Percentiles rank a stretch among this genome's conserved stretches.
phyloP scores from a whole-genome alignment of 768 basidiomycete species.

The Chalciporus chontae region DNA sequence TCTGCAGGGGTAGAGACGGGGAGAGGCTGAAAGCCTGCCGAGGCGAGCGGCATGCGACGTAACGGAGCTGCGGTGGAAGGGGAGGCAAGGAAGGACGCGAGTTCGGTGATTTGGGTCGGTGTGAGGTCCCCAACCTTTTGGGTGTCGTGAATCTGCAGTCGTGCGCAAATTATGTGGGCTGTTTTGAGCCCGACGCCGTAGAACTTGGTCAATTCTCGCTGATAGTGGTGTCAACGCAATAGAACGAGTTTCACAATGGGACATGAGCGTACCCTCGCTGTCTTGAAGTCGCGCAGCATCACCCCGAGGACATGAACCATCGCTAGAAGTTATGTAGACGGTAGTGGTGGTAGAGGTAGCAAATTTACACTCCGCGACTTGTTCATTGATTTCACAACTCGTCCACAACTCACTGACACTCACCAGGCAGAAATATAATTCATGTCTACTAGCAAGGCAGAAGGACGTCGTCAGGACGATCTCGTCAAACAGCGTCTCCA shows the following conservation, averaged over 20 bases:
- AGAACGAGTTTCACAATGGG: not conserved
- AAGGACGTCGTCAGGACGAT: constrained; percentile 84
- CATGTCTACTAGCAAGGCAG: constrained; percentile 76
- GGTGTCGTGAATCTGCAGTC: constrained; percentile 87
- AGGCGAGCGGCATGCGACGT: constrained; percentile 64
- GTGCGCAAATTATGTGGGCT: constrained; percentile 80
- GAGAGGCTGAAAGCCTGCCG: constrained; percentile 46
- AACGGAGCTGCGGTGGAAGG: constrained; percentile 72
- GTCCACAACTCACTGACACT: constrained; percentile 6
- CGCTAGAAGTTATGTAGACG: constrained; percentile 6
- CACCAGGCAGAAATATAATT: constrained; percentile 12
- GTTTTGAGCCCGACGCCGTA: constrained; percentile 82
- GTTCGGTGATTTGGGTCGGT: constrained; percentile 81
- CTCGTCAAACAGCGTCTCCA: constrained; percentile 79
- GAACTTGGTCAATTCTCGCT: constrained; percentile 91
- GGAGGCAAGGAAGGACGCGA: constrained; percentile 93
- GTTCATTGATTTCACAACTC: constrained; percentile 2
- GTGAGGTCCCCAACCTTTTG: constrained; percentile 80
- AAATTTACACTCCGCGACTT: constrained; percentile 26
- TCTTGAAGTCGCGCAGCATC: constrained; percentile 70
- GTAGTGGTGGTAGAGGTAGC: not conserved
- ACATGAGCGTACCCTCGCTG: constrained; percentile 59
- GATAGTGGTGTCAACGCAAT: constrained; percentile 1
- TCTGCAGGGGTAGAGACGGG: constrained; percentile 36
- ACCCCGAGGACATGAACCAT: constrained; percentile 91